Evolutionary conservation across 176 grass and related monocot species (phyloP), one percentile per base, ranked within the genome.

Genomic region (Ensete ventricosum): DNA sequence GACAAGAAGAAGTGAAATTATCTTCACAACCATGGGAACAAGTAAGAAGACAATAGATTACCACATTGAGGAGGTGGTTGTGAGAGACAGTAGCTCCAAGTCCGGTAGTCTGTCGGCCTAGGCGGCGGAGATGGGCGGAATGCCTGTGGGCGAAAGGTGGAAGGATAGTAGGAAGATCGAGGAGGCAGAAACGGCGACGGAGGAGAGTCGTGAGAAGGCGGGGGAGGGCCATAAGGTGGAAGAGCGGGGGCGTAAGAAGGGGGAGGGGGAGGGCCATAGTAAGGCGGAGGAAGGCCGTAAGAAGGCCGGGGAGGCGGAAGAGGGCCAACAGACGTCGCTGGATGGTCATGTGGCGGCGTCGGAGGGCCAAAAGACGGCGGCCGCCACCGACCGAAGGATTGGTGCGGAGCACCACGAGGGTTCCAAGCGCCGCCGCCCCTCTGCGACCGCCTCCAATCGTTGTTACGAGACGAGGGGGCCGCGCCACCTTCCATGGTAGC

Each of bases 61-160:
- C 95, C 90, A 62, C 79, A 84, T 67, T 85, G 85, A 10, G 64
- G 82, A 16, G 86, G 80, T 1, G 81, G 88, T 50, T 43, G 64
- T 73, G 73, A 78, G 66, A 53, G 79, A 9, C 84, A 62, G 81
- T 54, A 78, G 55, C 54, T 85, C 86, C 88, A 93, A 60, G 51
- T 73, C 54, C 95, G 75, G 60, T 98, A 93, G 14, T 82, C 74
- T 23, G 88, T 80, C 48, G 90, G 71, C 57, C 85, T 88, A 50
- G 78, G 64, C 1, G 34, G 71, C 14, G 13, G 50, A 58, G 25
- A 21, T 54, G 74, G 68, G 48, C 27, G 74, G 50, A 27, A 55
- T 11, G 26, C 49, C 55, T 52, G 67, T 21, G 74, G 55, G 54
- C 53, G 79, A 57, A 51, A 65, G 13, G 14, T 19, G 14, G 48